Evolutionary conservation across 345 rosid species (phyloP).

Genomic region (Citrus australasica): DNA sequence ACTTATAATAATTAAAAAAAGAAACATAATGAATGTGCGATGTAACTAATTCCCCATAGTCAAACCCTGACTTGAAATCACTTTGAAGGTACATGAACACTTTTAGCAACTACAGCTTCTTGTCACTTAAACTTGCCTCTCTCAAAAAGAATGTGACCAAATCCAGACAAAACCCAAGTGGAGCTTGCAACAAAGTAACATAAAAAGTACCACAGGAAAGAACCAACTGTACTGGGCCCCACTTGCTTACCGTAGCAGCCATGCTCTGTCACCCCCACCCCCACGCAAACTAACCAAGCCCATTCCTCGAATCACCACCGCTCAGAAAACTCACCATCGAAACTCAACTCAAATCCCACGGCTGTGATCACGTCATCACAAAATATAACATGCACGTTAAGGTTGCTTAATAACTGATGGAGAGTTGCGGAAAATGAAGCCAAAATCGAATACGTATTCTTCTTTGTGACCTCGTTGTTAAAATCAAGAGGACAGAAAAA

Average conservation of each 20-base stretch:
- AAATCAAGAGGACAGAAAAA: constrained; percentile 11
- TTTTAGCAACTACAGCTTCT: neutral
- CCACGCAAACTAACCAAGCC: neutral
- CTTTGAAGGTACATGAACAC: no score
- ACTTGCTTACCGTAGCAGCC: neutral
- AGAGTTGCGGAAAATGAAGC: neutral
- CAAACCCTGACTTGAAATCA: no score
- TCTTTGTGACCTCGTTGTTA: neutral
- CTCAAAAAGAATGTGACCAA: neutral
- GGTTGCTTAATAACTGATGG: neutral
- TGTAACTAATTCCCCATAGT: no score
- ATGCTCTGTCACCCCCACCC: neutral
- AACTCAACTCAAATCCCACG: neutral
- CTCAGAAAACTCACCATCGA: neutral
- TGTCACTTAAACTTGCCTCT: neutral
- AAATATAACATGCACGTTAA: neutral
- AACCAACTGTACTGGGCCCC: neutral
- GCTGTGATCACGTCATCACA: neutral
- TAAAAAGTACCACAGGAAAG: neutral
- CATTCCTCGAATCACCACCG: constrained; percentile 6
- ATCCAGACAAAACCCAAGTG: neutral
- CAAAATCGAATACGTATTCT: constrained; percentile 7
- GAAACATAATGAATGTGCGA: no score
- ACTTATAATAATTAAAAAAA: no score
- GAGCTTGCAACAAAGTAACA: neutral